Base-by-base conservation (phyloP, 495 filamentous ascomycete genomes). In the Tuber microsphaerosporum region DNA sequence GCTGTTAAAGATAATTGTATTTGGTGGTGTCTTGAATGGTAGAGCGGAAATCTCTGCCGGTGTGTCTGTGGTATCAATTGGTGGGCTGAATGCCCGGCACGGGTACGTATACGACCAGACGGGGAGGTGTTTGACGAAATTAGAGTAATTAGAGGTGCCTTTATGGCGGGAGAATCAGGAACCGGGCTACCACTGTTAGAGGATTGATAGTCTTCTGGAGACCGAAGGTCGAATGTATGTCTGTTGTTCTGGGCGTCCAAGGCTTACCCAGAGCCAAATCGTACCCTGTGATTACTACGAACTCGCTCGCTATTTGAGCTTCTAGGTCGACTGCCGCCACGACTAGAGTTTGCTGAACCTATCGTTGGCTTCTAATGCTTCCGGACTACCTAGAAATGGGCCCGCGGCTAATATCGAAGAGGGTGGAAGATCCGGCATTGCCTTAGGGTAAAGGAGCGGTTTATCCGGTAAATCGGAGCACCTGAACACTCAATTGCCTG, bases 181-280 rank as follows among this genome's bases (percentile, higher is more conserved):
- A 45, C 70, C 34, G 20, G 69, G 51, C 48, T 61, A 45, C 61
- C 56, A 31, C 46, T 51, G 22, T n/a, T 2, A 31, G n/a, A 31
- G 12, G n/a, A 31, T 61, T 31, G 56, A 14, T 16, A 16, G 45
- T 65, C 69, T 42, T 74, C 74, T 17, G 37, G 78, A 43, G 77
- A 80, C 16, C 68, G 76, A 7, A 80, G 71, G 71, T 76, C 74
- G 56, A 79, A 79, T 41, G 75, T 69, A 43, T 79, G 74, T 71
- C 77, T 73, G 69, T 77, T 81, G 68, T 79, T 79, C 19, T 73
- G 45, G n/a, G 69, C 48, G 74, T 79, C 76, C 22, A 82, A 61
- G 51, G 69, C 76, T 46, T 79, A 76, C 42, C 80, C 74, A 2
- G 74, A 72, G 46, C 81, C 80, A 77, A 82, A 81, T 31, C 71